Conservation (phyloP, 1,284 basidiomycete species). For the Sanghuangporus weigelae region DNA sequence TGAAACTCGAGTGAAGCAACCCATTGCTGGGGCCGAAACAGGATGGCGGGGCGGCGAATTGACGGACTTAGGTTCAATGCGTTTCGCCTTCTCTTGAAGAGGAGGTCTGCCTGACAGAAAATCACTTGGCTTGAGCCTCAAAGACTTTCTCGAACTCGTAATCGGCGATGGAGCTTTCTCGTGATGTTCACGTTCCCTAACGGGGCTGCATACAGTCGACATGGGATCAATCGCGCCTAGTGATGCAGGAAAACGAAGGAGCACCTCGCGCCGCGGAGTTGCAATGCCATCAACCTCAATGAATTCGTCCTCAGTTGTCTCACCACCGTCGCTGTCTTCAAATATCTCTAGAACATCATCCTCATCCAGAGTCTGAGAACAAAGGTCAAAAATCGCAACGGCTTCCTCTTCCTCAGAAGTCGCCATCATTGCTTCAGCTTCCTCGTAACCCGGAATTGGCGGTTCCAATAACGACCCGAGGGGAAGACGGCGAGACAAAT, state of each 20-base stretch:
- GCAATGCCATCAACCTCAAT: slow-evolving; percentile 66
- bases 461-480: slow-evolving; percentile 29
- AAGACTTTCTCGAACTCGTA: background rate
- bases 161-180: background rate
- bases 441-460: slow-evolving; percentile 21
- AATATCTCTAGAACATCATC: slow-evolving; percentile 39
- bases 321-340: slow-evolving; percentile 39
- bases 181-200: slow-evolving; percentile 38
- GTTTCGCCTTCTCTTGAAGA: slow-evolving; percentile 39
- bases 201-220: slow-evolving; percentile 57
- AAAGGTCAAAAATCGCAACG: slow-evolving; percentile 26
- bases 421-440: slow-evolving; percentile 41
- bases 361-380: slow-evolving; percentile 28
- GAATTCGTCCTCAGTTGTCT: slow-evolving; percentile 75
- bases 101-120: slow-evolving; percentile 55
- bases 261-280: slow-evolving; percentile 65
- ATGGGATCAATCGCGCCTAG: slow-evolving; percentile 68
- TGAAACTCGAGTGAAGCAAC: slow-evolving; percentile 5
- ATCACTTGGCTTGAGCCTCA: slow-evolving; percentile 50
- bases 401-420: slow-evolving; percentile 34
- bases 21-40: slow-evolving; percentile 10
- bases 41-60: background rate
- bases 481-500: slow-evolving; percentile 38
- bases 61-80: slow-evolving; percentile 22
- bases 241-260: slow-evolving; percentile 59